These are phyloP conservation scores for Apiospora sp. DNA, from an alignment of 2,329 filamentous ascomycete genomes.

Conservation along the genomic window DNA sequence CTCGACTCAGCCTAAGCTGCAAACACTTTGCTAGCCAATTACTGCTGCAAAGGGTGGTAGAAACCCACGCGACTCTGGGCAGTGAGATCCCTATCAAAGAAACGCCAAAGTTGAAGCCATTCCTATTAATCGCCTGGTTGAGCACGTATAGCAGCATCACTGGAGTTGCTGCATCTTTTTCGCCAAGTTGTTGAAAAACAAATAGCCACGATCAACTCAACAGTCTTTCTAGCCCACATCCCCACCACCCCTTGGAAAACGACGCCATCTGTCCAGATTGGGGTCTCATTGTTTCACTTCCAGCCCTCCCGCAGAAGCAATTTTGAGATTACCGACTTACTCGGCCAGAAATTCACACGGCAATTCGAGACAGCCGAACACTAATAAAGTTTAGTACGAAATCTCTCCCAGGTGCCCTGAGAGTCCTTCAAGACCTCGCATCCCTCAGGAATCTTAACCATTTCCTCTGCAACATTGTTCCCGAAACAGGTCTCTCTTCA, in stretches of 20 bases:
- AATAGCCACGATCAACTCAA: background rate
- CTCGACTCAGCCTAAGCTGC: conserved; percentile 46
- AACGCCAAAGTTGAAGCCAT: conserved; percentile 32
- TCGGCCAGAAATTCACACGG: conserved; percentile 18
- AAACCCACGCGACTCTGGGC: conserved; percentile 37
- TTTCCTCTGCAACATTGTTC: conserved; percentile 41
- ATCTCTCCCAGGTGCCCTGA: conserved; percentile 18
- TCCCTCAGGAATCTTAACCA: conserved; percentile 32
- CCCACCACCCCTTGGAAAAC: conserved; percentile 19
- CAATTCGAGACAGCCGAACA: conserved; percentile 16
- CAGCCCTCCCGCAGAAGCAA: conserved; percentile 27
- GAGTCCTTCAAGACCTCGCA: conserved; percentile 23
- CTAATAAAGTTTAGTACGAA: conserved; percentile 22
- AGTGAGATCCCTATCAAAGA: conserved; percentile 39
- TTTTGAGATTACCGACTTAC: conserved; percentile 20
- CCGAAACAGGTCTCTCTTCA: conserved; percentile 48
- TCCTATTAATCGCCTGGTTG: conserved; percentile 42
- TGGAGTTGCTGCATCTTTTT: background rate
- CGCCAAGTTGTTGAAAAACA: background rate
- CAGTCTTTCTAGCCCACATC: background rate
- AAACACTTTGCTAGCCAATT: conserved; percentile 41
- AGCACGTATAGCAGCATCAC: conserved; percentile 13
- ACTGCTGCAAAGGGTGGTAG: conserved; percentile 33
- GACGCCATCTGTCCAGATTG: conserved; percentile 25
- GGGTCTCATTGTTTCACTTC: conserved; percentile 29